A percentile compares a stretch with the other conserved stretches of the same genome.
Evolutionary conservation across 176 grass and related monocot genomes (phyloP).

Genomic region (Chloris gayana): DNA sequence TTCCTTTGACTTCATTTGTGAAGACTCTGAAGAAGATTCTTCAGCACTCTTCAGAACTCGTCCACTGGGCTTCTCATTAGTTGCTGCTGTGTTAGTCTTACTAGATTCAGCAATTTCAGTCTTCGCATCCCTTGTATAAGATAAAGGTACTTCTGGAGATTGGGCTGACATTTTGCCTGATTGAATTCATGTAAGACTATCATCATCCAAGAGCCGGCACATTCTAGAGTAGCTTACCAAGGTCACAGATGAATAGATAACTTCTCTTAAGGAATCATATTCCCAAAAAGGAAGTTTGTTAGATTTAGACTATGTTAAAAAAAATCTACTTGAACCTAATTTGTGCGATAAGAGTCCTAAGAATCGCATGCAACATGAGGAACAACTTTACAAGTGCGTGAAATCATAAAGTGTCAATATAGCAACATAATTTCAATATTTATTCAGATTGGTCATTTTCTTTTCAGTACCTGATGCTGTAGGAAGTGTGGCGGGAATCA

Average conservation of each 20-base stretch:
- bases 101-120: slow-evolving; percentile 27
- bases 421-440: neutral
- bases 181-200: neutral
- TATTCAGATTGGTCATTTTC: neutral
- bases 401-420: neutral
- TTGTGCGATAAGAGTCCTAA: neutral
- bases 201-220: neutral
- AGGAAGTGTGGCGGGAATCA: neutral
- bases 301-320: neutral
- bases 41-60: slow-evolving; percentile 18
- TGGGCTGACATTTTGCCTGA: slow-evolving; percentile 15
- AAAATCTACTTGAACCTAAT: neutral
- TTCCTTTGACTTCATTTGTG: slow-evolving; percentile 1
- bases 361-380: neutral
- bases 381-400: neutral
- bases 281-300: neutral
- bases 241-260: neutral
- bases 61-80: neutral
- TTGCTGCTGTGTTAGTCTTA: neutral
- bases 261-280: neutral
- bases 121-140: slow-evolving; percentile 23
- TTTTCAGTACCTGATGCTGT: slow-evolving; percentile 15
- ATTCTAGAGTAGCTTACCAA: slow-evolving; percentile 3
- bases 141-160: neutral
- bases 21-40: slow-evolving; percentile 21